Evolutionary conservation across 2,329 filamentous ascomycete species (phyloP), one percentile per base, ranked within the genome.

Genomic region (Ascochyta lentis): DNA sequence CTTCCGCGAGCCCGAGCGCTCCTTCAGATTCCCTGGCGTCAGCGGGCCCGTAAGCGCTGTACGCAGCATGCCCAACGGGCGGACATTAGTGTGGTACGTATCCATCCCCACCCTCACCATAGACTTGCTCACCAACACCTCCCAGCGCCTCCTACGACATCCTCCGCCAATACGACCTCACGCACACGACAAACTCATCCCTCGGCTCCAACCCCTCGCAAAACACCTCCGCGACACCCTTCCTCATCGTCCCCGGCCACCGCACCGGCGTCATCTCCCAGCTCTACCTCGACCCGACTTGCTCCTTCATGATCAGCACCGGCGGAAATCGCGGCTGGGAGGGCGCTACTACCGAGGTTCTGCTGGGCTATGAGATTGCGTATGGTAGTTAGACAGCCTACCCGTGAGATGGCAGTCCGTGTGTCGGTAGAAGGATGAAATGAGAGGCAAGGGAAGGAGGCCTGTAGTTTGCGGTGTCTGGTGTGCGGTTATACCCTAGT

Each of bases 311-410:
- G 89, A 84, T 99, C 31, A 94, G 91, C 2, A 91, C 92, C 0
- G 93, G 91, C 4, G 95, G 95, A 0, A 98, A 95, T 59, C 81
- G 95, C 59, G 95, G 95, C 0, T 99, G 95, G 95, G 95, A 98
- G 74, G 95, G 95, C 1, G 87, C 84, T 19, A 88, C 84, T 33
- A 98, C 95, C 0, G 95, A 99, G 78, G 92, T 95, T 0, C 75
- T 99, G 57, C 86, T 99, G 50, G 95, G 95, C 15, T 99, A 99
- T 76, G 95, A 99, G 78, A 96, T 99, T 64, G 80, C 79, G 9
- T 80, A 84, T 58, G 67, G 67, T n/a, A 31, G 29, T 12, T 31
- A 29, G 27, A 7, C 27, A 10, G 27, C 8, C 6, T 26, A 8
- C 6, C 1, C 4, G 26, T 6, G 29, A 31, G 6, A 3, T 1